phyloP scores from a whole-genome alignment of 2,329 filamentous ascomycete genomes.

The Cryphonectria carpinicola region DNA sequence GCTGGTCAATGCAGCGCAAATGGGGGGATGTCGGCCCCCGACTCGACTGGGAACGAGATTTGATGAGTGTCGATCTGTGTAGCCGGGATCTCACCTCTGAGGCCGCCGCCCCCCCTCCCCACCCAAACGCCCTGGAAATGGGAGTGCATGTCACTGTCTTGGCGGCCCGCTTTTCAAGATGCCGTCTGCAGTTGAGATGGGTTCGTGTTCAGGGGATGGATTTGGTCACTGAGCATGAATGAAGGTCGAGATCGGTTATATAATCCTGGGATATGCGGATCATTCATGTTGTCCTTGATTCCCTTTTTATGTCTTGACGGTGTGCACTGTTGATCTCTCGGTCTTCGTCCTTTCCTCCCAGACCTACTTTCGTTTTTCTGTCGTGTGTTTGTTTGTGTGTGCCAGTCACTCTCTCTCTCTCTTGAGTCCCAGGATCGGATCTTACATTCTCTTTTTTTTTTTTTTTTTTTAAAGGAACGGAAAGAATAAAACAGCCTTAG shows the following conservation, averaged over 20 bases:
- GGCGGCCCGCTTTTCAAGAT: slow-evolving; percentile 5
- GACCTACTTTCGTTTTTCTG: neutral
- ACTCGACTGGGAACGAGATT: slow-evolving; percentile 12
- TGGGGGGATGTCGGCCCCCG: neutral
- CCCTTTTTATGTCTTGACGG: neutral
- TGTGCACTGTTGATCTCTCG: neutral
- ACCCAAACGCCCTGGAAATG: neutral
- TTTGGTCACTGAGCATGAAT: neutral
- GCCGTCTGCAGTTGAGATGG: neutral
- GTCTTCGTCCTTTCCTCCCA: neutral
- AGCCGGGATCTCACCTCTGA: slow-evolving; percentile 7
- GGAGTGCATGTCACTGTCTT: neutral
- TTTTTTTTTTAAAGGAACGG: neutral
- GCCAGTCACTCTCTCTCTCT: neutral
- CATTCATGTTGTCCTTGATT: neutral
- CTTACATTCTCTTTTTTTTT: neutral
- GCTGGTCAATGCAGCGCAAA: neutral
- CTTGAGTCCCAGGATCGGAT: neutral
- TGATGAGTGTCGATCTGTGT: slow-evolving; percentile 23
- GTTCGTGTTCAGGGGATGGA: neutral
- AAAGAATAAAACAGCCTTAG: neutral
- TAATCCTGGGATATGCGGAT: neutral
- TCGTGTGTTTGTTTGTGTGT: slow-evolving; percentile 3
- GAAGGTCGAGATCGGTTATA: neutral
- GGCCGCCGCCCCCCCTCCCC: neutral